A percentile compares a stretch with the other conserved stretches of the same genome.
Conservation (phyloP, 192 early-diverging fungal species). For the Glomus cerebriforme region DNA sequence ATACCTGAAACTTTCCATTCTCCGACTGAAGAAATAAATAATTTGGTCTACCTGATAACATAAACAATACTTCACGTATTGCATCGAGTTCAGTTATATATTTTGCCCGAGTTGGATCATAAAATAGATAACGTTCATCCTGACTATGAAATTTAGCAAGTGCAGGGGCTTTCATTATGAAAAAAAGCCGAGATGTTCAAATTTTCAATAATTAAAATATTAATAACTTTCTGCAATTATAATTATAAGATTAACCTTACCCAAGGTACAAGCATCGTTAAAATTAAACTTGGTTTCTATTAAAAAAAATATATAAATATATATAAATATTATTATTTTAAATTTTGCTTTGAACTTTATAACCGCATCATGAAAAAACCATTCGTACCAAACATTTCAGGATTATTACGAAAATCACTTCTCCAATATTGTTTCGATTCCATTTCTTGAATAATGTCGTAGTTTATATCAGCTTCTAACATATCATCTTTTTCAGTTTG, state of each 20-base stretch:
- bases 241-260: conserved; percentile 23
- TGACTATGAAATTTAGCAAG: conserved; percentile 14
- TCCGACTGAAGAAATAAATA: conserved; percentile 33
- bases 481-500: neutral
- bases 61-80: conserved; percentile 42
- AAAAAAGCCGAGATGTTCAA: neutral
- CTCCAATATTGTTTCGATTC: conserved; percentile 36
- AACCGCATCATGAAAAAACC: neutral
- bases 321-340: too few species aligned
- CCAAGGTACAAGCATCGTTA: conserved; percentile 28
- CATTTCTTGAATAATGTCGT: conserved; percentile 25
- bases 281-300: conserved; percentile 15
- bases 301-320: neutral
- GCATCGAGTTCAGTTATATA: conserved; percentile 41
- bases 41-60: conserved; percentile 37
- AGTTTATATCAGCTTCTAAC: conserved; percentile 13
- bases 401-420: neutral
- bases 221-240: neutral
- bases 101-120: conserved; percentile 4
- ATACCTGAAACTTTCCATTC: conserved; percentile 28
- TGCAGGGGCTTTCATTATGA: conserved; percentile 4
- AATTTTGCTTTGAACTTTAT: too few species aligned
- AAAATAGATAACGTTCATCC: conserved; percentile 27
- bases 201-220: neutral
- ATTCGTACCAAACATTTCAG: neutral